phyloP scores from a whole-genome alignment of 2,329 filamentous ascomycete genomes.

The Geosmithia putterillii region DNA sequence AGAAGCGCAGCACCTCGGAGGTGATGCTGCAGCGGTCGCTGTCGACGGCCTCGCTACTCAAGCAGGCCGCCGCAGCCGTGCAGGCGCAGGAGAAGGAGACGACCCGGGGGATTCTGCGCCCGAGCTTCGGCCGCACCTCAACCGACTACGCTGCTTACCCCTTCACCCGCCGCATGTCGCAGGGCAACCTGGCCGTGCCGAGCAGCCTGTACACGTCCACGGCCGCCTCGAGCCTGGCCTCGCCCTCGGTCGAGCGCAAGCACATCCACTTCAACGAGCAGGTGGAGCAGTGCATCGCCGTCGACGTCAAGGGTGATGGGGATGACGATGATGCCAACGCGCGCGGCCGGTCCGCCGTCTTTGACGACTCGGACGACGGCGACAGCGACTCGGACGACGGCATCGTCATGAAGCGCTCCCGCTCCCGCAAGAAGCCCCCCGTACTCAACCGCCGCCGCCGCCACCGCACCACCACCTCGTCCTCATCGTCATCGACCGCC shows the following conservation, averaged over 20 bases:
- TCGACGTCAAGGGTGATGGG: conserved; percentile 74
- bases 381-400: conserved; percentile 65
- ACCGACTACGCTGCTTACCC: conserved; percentile 59
- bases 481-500: too few species aligned
- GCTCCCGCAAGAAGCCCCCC: conserved; percentile 43
- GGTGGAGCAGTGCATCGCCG: conserved; percentile 89
- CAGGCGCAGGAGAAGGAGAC: conserved; percentile 69
- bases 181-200: conserved; percentile 50
- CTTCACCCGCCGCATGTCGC: conserved; percentile 48
- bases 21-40: conserved; percentile 84
- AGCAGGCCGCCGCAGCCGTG: conserved; percentile 77
- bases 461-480: background rate
- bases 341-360: conserved; percentile 20
- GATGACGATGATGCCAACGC: conserved; percentile 44
- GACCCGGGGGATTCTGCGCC: conserved; percentile 29
- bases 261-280: conserved; percentile 97
- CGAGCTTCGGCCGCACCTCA: conserved; percentile 47
- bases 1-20: conserved; percentile 94
- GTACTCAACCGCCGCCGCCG: conserved; percentile 25
- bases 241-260: conserved; percentile 55
- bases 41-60: conserved; percentile 77
- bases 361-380: conserved; percentile 26
- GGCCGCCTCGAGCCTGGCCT: conserved; percentile 52
- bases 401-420: conserved; percentile 68
- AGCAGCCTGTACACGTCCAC: conserved; percentile 50